Evolutionary conservation across 495 filamentous ascomycete species (phyloP).

Genomic region (Trichoderma erinaceum): DNA sequence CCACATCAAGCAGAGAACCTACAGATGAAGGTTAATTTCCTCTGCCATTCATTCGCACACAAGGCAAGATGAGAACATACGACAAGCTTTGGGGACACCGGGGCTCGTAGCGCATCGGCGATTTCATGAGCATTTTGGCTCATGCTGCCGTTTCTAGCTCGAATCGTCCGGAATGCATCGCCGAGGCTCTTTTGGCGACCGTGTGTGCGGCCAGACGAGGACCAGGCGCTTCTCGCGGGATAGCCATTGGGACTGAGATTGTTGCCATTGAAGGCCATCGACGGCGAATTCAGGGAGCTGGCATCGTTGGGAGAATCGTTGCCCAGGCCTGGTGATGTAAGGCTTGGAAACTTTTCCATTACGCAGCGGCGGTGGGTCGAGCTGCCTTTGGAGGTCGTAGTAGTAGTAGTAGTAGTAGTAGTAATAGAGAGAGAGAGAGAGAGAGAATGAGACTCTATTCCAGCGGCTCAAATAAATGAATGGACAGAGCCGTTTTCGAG

Average conservation of each 20-base stretch:
- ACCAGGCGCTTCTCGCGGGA: background rate
- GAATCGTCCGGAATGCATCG: constrained; percentile 75
- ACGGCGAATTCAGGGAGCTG: background rate
- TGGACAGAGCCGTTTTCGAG: background rate
- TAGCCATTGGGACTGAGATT: background rate
- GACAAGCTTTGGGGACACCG: constrained; percentile 78
- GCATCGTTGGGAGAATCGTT: background rate
- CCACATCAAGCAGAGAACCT: constrained; percentile 83
- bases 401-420: too few relatives aligned
- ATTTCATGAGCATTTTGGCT: constrained; percentile 91
- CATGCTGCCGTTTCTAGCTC: constrained; percentile 71
- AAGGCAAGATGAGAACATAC: constrained; percentile 50
- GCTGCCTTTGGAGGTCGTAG: background rate
- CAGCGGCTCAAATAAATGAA: background rate
- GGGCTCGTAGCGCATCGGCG: constrained; percentile 82
- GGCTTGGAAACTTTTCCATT: constrained; percentile 7
- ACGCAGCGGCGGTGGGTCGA: background rate
- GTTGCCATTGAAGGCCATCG: constrained; percentile 5
- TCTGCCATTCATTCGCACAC: constrained; percentile 16
- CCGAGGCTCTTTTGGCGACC: constrained; percentile 74
- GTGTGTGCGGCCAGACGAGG: constrained; percentile 36
- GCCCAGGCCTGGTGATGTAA: background rate
- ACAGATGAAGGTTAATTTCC: constrained; percentile 21
- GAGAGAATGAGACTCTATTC: background rate
- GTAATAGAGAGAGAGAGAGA: too few relatives aligned